A percentile compares a stretch with the other conserved stretches of the same genome.
Evolutionary conservation across 371 early-diverging fungal genomes (phyloP).

Genomic region (Rhizopus delemar): DNA sequence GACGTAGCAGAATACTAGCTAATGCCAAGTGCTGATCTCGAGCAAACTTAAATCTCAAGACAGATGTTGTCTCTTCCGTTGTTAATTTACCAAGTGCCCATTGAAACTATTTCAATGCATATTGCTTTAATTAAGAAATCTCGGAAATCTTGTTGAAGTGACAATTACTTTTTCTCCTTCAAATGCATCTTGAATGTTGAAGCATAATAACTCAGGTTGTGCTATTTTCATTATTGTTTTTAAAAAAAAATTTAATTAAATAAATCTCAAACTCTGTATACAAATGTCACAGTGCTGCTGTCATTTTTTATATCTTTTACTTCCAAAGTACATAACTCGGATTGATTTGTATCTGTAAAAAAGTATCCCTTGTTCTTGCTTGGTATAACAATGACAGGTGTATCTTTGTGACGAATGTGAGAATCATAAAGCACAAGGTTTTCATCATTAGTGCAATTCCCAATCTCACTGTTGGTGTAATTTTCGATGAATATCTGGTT

Average conservation of each 20-base stretch:
- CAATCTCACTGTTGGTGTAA: neutral
- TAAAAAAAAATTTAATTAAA: neutral
- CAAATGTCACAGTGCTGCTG: neutral
- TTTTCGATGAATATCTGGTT: conserved; percentile 30
- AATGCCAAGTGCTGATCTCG: conserved; percentile 38
- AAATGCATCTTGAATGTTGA: conserved; percentile 23
- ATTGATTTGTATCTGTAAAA: conserved; percentile 13
- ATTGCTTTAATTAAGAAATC: neutral
- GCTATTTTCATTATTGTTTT: conserved; percentile 6
- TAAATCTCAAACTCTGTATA: neutral
- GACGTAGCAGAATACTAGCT: conserved; percentile 34
- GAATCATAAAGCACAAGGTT: conserved; percentile 35
- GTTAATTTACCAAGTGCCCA: conserved; percentile 33
- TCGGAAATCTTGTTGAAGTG: neutral
- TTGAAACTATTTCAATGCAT: conserved; percentile 25
- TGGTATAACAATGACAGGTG: conserved; percentile 30
- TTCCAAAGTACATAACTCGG: conserved; percentile 3
- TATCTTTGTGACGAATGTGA: conserved; percentile 31
- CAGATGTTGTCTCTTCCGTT: conserved; percentile 22
- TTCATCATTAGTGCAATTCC: conserved; percentile 15
- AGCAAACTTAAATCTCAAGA: conserved; percentile 37
- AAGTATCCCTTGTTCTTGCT: conserved; percentile 26
- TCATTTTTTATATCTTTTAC: neutral
- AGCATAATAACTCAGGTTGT: conserved; percentile 20
- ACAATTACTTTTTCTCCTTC: conserved; percentile 21